Base-by-base conservation (phyloP, 257 asterid genomes). In the Solanum virginianum region DNA sequence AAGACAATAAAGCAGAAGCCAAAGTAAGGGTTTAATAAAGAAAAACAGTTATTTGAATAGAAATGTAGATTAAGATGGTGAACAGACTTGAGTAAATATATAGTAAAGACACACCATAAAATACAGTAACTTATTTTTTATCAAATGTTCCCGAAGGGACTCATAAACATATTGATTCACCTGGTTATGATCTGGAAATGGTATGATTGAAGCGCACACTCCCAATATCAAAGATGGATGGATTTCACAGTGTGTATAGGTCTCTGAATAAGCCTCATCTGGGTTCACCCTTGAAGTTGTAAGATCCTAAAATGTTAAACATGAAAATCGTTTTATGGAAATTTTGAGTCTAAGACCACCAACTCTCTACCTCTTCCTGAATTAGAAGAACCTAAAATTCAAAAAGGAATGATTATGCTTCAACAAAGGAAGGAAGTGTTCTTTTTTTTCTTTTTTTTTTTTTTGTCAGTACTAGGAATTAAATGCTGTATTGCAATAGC, bases 151-250 rank as follows among this genome's bases (percentile, higher is more conserved):
- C 54, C 6, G 6, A 18, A 70, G 54, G 54, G 54, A 18, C 32
- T n/a, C 63, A 26, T n/a, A 79, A 72, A 53, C 63, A 51, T 53
- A 79, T 26, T 32, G 32, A 62, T 7, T 77, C 84, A 96, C 99
- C 98, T 96, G 99, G 86, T 96, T 96, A 89, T 96, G 98, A 89
- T 96, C 99, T 10, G 99, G 99, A 88, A 96, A 96, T 45, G 99
- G 99, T 68, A 96, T 96, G 89, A 96, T 96, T 47, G 98, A 96
- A 86, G 98, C 99, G 87, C 99, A 96, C 26, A 96, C 99, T 71
- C 99, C 99, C 85, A 96, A 87, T 65, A 96, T 96, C 90, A 96
- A 86, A 18, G 98, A 96, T 45, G 99, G 99, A 87, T 96, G 99
- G 89, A 96, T 95, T 89, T 96, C 98, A 83, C 99, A 96, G 85